These are phyloP conservation scores for Lactarius indigo DNA, from an alignment of 768 basidiomycete genomes.

Conservation along the genomic window DNA sequence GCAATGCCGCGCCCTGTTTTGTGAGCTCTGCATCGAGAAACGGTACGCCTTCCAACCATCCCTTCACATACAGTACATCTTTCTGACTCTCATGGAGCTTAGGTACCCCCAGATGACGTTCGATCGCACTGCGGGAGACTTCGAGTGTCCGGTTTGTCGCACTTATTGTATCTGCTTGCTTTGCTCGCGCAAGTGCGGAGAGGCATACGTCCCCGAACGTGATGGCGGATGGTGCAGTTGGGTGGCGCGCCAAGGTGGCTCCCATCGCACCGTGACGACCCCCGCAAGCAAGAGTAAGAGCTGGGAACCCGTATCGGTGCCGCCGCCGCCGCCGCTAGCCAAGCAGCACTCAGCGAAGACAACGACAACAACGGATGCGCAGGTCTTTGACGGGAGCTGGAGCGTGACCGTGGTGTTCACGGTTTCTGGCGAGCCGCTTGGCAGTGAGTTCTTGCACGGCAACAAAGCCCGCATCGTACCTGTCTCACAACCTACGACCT, in stretches of 20 bases:
- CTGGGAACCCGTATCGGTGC: too few relatives aligned
- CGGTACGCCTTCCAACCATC: too few relatives aligned
- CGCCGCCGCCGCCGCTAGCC: background rate
- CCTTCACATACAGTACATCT: too few relatives aligned
- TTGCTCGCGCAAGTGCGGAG: conserved; percentile 46
- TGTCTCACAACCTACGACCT: background rate
- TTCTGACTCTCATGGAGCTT: too few relatives aligned
- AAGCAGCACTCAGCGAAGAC: background rate
- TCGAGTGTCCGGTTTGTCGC: too few relatives aligned
- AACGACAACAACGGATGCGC: background rate
- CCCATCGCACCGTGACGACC: background rate
- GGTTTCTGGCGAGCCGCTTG: background rate
- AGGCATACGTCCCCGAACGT: conserved; percentile 39
- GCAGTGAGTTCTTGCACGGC: background rate
- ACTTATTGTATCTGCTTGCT: conserved; percentile 49
- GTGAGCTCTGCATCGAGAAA: conserved; percentile 21
- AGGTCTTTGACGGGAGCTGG: background rate
- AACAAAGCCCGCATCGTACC: background rate
- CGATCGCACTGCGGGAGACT: too few relatives aligned
- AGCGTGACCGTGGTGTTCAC: background rate
- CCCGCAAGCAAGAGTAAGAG: background rate
- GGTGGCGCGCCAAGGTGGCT: background rate
- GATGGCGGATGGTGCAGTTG: conserved; percentile 25
- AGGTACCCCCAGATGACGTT: too few relatives aligned
- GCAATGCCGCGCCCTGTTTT: conserved; percentile 13